Conservation (phyloP, 345 rosid species). For the Moricandia arvensis region DNA sequence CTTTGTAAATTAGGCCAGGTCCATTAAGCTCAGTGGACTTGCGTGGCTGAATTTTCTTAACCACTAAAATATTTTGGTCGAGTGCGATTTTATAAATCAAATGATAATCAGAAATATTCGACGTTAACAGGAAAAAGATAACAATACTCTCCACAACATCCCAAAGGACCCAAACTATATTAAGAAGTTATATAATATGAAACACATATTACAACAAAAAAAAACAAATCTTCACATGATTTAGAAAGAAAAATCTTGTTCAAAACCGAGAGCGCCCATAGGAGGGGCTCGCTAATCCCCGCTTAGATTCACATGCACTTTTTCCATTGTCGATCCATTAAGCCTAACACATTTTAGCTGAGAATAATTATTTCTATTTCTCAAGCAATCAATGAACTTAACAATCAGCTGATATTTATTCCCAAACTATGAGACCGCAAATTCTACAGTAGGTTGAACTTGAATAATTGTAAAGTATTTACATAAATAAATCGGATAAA, state of each 20-base stretch:
- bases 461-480: no score
- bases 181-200: not conserved
- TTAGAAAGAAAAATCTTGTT: not conserved
- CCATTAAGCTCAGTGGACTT: slow-evolving; percentile 19
- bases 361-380: not conserved
- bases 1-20: slow-evolving; percentile 20
- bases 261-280: slow-evolving; percentile 20
- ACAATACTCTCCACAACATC: slow-evolving; percentile 15
- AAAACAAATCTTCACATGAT: no score
- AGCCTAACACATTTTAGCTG: not conserved
- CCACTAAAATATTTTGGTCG: not conserved
- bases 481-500: no score
- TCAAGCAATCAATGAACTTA: no score
- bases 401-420: no score
- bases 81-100: slow-evolving; percentile 3
- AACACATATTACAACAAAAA: not conserved
- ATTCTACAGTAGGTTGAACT: no score
- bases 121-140: not conserved
- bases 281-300: not conserved
- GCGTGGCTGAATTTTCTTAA: slow-evolving; percentile 6
- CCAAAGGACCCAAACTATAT: not conserved
- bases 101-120: slow-evolving; percentile 8
- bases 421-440: no score
- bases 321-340: slow-evolving; percentile 1
- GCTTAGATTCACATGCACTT: slow-evolving; percentile 28